A percentile compares a stretch with the other conserved stretches of the same genome.
Evolutionary conservation across 2,329 filamentous ascomycete genomes (phyloP).

Genomic region (Claviceps monticola): DNA sequence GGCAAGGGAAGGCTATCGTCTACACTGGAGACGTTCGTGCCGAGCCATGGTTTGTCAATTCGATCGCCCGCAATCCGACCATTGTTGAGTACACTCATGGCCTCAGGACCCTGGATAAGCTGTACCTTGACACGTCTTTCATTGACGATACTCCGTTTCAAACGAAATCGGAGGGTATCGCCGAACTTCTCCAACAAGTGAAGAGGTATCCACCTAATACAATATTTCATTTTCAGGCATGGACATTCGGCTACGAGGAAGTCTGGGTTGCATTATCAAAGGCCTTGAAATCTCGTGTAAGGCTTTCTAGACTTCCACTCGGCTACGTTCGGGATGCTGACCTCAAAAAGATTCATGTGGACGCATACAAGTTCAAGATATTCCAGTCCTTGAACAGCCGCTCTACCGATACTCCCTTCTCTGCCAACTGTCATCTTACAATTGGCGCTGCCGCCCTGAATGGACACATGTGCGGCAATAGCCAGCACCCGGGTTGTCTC

Average conservation of each 20-base stretch:
- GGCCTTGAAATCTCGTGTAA: slow-evolving; percentile 49
- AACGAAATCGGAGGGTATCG: slow-evolving; percentile 59
- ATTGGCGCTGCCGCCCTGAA: slow-evolving; percentile 53
- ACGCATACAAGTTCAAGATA: slow-evolving; percentile 62
- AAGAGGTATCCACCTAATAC: slow-evolving; percentile 56
- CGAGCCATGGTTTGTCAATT: slow-evolving; percentile 75
- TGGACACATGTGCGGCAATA: slow-evolving; percentile 65
- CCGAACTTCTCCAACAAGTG: slow-evolving; percentile 59
- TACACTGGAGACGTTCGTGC: slow-evolving; percentile 85
- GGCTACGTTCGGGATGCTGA: slow-evolving; percentile 5
- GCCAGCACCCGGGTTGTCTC: slow-evolving; percentile 53
- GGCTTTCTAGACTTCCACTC: neutral
- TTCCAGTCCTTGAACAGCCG: slow-evolving; percentile 49
- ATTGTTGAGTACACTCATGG: slow-evolving; percentile 61
- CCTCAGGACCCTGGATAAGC: slow-evolving; percentile 54
- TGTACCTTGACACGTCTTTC: slow-evolving; percentile 86
- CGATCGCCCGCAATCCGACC: slow-evolving; percentile 54
- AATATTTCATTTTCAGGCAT: slow-evolving; percentile 70
- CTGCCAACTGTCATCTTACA: slow-evolving; percentile 27
- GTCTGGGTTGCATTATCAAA: slow-evolving; percentile 75
- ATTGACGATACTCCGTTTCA: slow-evolving; percentile 32
- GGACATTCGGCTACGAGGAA: slow-evolving; percentile 86
- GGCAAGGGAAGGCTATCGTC: slow-evolving; percentile 54
- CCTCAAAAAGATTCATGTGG: slow-evolving; percentile 56
- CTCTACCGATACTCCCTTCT: slow-evolving; percentile 24